Base-by-base conservation (phyloP, 257 asterid genomes). In the Primulina tabacum region DNA sequence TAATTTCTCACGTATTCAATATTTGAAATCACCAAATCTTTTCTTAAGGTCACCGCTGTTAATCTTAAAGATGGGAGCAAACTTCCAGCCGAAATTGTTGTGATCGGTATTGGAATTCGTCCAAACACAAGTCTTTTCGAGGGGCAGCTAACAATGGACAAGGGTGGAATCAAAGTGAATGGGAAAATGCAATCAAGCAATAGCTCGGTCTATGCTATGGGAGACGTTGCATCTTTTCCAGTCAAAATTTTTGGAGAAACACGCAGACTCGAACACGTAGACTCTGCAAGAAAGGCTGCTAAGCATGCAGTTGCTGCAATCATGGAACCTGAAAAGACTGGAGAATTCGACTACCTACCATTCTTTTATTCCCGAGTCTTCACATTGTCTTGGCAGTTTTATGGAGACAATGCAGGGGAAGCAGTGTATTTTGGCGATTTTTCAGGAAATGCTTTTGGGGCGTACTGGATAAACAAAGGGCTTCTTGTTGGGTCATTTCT, bases 131-230 rank as follows among this genome's bases (percentile, higher is more conserved):
- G 92, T 70, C 92, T 92, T 21, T 92, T 92, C 21, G 96, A 92
- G 79, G 96, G 96, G 56, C 97, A 92, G 62, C 82, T 92, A 26
- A 92, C 91, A 37, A 79, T 92, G 64, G 98, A 92, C 62, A 92
- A 92, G 76, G 98, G 96, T 1, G 98, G 96, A 62, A 92, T 92
- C 62, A 92, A 92, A 81, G 98, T 92, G 30, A 89, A 89, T 26
- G 84, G 89, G 28, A 81, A 73, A 73, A 79, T 89, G 92, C 98
- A 87, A 76, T 83, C 98, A 28, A 92, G 95, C 85, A 85, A 92
- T 67, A 40, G 71, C 73, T 92, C 96, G 0, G 84, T 92, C 69
- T 92, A 85, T 53, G 98, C 96, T 11, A 82, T 89, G 21, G 98
- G 96, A 50, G 98, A 92, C 30, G 98, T 89, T 60, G 93, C 96